Percentiles rank a stretch among this genome's conserved stretches.
Evolutionary conservation across 768 basidiomycete genomes (phyloP).

Genomic region (Floccularia luteovirens): DNA sequence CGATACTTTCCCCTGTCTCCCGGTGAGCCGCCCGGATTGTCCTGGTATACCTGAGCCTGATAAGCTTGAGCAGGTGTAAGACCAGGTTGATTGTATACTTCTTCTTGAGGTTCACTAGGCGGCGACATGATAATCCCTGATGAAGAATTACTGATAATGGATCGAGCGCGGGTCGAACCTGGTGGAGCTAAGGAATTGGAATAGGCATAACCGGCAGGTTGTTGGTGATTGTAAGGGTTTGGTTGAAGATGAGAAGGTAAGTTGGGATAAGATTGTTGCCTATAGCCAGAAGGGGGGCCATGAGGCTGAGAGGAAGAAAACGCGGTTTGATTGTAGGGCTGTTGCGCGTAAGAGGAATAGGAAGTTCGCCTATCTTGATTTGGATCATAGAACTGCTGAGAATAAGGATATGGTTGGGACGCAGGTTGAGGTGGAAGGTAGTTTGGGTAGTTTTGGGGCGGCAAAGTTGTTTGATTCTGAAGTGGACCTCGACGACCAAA

Average conservation of each 20-base stretch:
- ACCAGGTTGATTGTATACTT: slow-evolving; percentile 35
- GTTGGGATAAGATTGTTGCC: slow-evolving; percentile 32
- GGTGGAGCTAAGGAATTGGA: slow-evolving; percentile 29
- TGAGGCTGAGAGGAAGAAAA: slow-evolving; percentile 13
- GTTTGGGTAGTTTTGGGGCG: slow-evolving; percentile 15
- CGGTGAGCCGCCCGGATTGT: slow-evolving; percentile 25
- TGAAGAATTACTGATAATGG: slow-evolving; percentile 34
- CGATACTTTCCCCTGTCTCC: slow-evolving; percentile 20
- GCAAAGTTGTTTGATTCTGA: slow-evolving; percentile 28
- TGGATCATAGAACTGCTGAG: slow-evolving; percentile 30
- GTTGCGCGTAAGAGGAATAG: slow-evolving; percentile 26
- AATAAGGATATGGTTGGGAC: slow-evolving; percentile 22
- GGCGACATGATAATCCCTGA: slow-evolving; percentile 36
- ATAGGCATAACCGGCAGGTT: slow-evolving; percentile 15
- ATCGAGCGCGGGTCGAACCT: slow-evolving; percentile 37
- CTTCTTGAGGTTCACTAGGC: slow-evolving; percentile 43
- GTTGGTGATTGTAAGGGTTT: slow-evolving; percentile 19
- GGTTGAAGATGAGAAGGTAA: slow-evolving; percentile 15
- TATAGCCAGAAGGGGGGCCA: slow-evolving; percentile 16
- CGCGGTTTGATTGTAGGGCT: slow-evolving; percentile 18
- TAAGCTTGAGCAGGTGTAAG: slow-evolving; percentile 77
- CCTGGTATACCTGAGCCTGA: slow-evolving; percentile 65
- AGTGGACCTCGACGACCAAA: slow-evolving; percentile 71
- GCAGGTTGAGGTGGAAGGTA: slow-evolving; percentile 19
- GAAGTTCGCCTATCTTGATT: slow-evolving; percentile 41